Base-by-base conservation (phyloP, 257 asterid species). In the Petrea volubilis region DNA sequence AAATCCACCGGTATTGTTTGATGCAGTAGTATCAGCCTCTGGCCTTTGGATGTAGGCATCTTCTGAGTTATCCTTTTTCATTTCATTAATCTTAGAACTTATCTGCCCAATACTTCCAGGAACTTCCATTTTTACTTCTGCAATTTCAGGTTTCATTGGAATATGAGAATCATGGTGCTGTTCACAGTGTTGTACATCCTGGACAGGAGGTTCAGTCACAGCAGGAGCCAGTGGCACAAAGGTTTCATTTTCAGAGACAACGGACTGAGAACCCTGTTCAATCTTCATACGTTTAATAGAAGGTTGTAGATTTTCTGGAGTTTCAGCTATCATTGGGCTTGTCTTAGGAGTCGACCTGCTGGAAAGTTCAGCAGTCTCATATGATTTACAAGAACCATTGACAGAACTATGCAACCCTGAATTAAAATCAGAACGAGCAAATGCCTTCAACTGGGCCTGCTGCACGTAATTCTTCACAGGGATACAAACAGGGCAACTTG, bases 401-500 rank as follows among this genome's bases (percentile, higher is more conserved):
- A 80, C 81, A 7, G 88, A 80, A 68, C 60, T 71, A 8, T 78
- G 79, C 79, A 81, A 34, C 64, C 82, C 84, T 31, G 93, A 80
- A 77, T 66, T 84, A 75, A 52, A 52, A 66, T 77, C 89, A 52
- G 89, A 60, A 59, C 83, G 80, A 71, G 88, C 73, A 57, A 47
- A 29, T 38, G 87, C 78, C 79, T 87, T 87, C 28, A 77, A 44
- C 10, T 82, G 95, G 10, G 87, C 82, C 86, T 76, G 94, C 71
- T 73, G 69, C 79, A 84, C 75, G 74, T 64, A 87, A 64, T 75
- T 84, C 80, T 79, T 90, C 50, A 92, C 96, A 71, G 97, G 97
- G 80, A 88, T 23, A 82, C 99, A 95, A 76, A 92, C 96, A 29
- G 97, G 96, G 81, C 99, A 95, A 78, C 64, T 85, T 70, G 81